phyloP scores from a whole-genome alignment of 768 basidiomycete genomes.

The Russula vinacea region DNA sequence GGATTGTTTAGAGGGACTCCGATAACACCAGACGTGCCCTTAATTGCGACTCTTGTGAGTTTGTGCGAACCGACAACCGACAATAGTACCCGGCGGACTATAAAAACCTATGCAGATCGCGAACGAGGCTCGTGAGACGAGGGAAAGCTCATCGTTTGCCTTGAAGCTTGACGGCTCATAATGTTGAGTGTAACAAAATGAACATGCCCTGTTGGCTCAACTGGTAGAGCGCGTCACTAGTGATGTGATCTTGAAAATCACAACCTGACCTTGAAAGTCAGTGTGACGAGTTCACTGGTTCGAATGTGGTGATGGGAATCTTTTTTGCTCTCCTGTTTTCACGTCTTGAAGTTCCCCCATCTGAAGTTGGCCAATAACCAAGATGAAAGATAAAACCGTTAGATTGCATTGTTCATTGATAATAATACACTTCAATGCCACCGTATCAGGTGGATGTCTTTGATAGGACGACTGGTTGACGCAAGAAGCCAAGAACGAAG shows the following conservation, averaged over 20 bases:
- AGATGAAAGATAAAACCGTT: no score
- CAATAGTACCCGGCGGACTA: not conserved
- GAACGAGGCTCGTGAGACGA: no score
- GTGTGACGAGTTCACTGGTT: slow-evolving; percentile 30
- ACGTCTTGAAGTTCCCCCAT: no score
- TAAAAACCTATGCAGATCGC: not conserved
- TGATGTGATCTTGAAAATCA: slow-evolving; percentile 32
- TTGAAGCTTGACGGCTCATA: not conserved
- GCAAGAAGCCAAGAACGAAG: not conserved
- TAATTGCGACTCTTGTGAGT: not conserved
- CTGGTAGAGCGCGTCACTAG: slow-evolving; percentile 69
- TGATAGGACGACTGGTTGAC: not conserved
- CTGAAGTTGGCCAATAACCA: no score
- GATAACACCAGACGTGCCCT: not conserved
- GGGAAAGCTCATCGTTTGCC: not conserved
- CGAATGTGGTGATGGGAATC: slow-evolving; percentile 29
- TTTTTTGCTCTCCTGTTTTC: not conserved
- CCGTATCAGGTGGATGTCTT: not conserved
- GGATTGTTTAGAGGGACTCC: no score
- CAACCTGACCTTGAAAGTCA: not conserved
- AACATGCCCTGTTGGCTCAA: slow-evolving; percentile 37
- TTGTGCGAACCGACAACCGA: not conserved
- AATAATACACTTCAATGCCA: not conserved
- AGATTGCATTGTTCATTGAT: not conserved
- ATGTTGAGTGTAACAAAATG: accelerated